Evolutionary conservation across 2,329 filamentous ascomycete species (phyloP).

Genomic region (Phaeosphaeriaceae sp.): DNA sequence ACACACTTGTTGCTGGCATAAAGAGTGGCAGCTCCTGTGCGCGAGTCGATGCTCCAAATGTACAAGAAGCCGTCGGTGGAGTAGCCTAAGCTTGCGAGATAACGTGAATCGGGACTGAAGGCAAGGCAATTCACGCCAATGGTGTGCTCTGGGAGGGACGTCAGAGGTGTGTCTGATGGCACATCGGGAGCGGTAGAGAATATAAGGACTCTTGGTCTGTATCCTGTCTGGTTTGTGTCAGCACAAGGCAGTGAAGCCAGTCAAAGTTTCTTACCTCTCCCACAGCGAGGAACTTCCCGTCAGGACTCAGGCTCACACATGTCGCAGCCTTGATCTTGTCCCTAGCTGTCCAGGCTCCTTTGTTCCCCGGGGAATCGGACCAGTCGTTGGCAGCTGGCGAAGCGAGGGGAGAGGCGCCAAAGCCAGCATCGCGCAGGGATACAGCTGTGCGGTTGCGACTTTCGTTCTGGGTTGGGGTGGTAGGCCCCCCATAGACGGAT

Average conservation of each 20-base stretch:
- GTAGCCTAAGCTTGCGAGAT: conserved; percentile 85
- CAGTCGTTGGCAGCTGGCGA: conserved; percentile 58
- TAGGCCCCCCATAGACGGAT: conserved; percentile 60
- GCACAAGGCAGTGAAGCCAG: conserved; percentile 9
- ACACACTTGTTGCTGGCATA: conserved; percentile 93
- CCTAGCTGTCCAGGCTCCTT: conserved; percentile 84
- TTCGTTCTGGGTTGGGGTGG: conserved; percentile 61
- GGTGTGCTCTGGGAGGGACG: conserved; percentile 86
- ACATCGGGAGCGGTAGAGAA: conserved; percentile 80
- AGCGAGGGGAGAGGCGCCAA: conserved; percentile 50
- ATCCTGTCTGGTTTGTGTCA: conserved; percentile 71
- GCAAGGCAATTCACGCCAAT: conserved; percentile 88
- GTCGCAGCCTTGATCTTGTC: conserved; percentile 95
- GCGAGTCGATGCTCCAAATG: conserved; percentile 86
- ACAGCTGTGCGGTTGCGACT: conserved; percentile 66
- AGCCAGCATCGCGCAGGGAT: conserved; percentile 57
- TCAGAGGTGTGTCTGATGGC: conserved; percentile 80
- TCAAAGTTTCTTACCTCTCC: conserved; percentile 69
- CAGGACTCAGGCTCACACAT: conserved; percentile 84
- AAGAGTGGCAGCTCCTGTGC: conserved; percentile 78
- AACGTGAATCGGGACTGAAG: conserved; percentile 86
- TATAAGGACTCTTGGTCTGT: conserved; percentile 87
- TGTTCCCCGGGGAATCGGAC: conserved; percentile 67
- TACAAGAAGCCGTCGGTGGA: conserved; percentile 94
- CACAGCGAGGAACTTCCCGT: conserved; percentile 86